phyloP scores from a whole-genome alignment of 805 yeast species.

The Ogataea corticis region DNA sequence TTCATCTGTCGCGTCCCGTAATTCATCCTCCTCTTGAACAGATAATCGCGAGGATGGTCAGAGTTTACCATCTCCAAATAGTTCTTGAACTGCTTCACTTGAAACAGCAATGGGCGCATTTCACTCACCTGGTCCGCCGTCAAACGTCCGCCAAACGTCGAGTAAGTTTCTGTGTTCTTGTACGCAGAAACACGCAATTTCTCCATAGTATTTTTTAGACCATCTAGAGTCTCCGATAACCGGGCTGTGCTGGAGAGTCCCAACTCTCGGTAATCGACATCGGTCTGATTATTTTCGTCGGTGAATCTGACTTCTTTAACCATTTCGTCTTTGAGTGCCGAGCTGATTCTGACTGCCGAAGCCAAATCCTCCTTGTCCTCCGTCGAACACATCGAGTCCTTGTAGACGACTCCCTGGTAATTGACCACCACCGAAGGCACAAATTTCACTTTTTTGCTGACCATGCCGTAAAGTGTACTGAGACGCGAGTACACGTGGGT shows the following conservation, averaged over 20 bases:
- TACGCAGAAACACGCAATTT: constrained; percentile 31
- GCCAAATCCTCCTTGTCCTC: constrained; percentile 23
- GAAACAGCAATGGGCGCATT: constrained; percentile 39
- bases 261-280: constrained; percentile 13
- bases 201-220: constrained; percentile 28
- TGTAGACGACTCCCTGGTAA: constrained; percentile 38
- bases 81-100: constrained; percentile 32
- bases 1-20: constrained; percentile 15
- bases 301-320: constrained; percentile 28
- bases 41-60: constrained; percentile 35
- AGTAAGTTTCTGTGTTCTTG: constrained; percentile 17
- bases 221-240: neutral
- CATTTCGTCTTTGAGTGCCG: constrained; percentile 1
- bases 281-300: constrained; percentile 16
- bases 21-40: constrained; percentile 31
- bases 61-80: constrained; percentile 33
- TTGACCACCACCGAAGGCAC: constrained; percentile 45
- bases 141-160: constrained; percentile 17
- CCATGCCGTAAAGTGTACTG: constrained; percentile 28
- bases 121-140: constrained; percentile 26
- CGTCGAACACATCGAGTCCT: constrained; percentile 35
- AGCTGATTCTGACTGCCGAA: constrained; percentile 4
- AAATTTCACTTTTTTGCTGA: constrained; percentile 29
- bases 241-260: constrained; percentile 13
- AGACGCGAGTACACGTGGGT: constrained; percentile 31